Conservation (phyloP, 2,329 filamentous ascomycete species). For the Pseudopithomyces chartarum region DNA sequence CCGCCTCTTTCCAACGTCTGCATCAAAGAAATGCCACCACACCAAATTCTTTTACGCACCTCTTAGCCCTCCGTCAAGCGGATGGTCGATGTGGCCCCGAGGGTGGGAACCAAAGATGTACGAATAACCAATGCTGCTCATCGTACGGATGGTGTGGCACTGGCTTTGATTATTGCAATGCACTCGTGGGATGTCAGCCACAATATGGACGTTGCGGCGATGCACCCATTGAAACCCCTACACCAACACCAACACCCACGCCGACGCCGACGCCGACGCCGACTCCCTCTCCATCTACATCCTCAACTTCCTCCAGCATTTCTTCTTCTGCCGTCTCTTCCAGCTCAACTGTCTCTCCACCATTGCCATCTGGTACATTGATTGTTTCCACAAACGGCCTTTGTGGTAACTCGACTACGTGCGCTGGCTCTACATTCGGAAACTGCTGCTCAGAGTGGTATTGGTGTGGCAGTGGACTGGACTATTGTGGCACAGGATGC, state of each 20-base stretch:
- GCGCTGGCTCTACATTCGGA: constrained; percentile 29
- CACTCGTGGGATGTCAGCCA: constrained; percentile 33
- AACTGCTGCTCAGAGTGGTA: constrained; percentile 34
- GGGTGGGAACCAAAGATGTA: constrained; percentile 21
- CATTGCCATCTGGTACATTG: constrained; percentile 28
- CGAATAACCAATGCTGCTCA: constrained; percentile 30
- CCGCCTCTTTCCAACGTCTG: constrained; percentile 7
- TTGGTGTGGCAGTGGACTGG: constrained; percentile 26
- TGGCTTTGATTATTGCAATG: constrained; percentile 25
- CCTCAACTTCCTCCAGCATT: constrained; percentile 5
- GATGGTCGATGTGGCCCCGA: constrained; percentile 32
- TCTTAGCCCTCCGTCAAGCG: constrained; percentile 24
- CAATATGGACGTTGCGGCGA: constrained; percentile 34
- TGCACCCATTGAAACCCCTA: constrained; percentile 16
- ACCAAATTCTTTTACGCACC: constrained; percentile 15
- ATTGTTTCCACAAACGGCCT: constrained; percentile 31
- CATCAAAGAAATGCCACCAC: constrained; percentile 21
- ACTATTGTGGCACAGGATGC: constrained; percentile 36
- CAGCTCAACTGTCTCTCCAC: constrained; percentile 23
- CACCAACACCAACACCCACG: constrained; percentile 21
- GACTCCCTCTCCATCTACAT: constrained; percentile 13
- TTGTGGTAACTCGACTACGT: constrained; percentile 37
- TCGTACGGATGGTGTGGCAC: constrained; percentile 33
- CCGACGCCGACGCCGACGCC: constrained; percentile 21
- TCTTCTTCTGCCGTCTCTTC: neutral